A percentile compares a stretch with the other conserved stretches of the same genome.
These are phyloP conservation scores for Eimeria necatrix DNA, from an alignment of 169 alveolate species.

Conservation along the genomic window DNA sequence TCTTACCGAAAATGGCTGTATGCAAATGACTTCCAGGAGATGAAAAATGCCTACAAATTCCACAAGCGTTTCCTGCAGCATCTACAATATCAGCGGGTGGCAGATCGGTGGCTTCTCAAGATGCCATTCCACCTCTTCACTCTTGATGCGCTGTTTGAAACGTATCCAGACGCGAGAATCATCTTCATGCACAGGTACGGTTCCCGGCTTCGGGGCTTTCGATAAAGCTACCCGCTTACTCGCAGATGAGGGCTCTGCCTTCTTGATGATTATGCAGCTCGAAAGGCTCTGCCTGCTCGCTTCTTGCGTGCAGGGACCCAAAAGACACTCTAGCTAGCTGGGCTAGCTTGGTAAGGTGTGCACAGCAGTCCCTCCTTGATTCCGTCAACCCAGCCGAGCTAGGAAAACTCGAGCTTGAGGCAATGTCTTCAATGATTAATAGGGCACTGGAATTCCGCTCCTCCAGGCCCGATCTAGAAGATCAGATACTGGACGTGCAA, in stretches of 20 bases:
- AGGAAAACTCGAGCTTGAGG: constrained; percentile 80
- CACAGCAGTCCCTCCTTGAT: constrained; percentile 80
- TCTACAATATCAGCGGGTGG: constrained; percentile 82
- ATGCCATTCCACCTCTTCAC: constrained; percentile 84
- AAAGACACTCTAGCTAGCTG: constrained; percentile 82
- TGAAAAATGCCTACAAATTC: constrained; percentile 79
- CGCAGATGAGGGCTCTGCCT: too few relatives aligned
- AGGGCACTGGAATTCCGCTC: constrained; percentile 79
- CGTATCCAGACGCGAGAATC: constrained; percentile 83
- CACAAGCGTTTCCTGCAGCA: constrained; percentile 84
- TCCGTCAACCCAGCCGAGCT: constrained; percentile 80
- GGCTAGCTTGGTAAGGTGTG: constrained; percentile 82
- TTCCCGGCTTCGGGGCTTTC: too few relatives aligned
- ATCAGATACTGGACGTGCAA: constrained; percentile 83
- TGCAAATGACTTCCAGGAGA: constrained; percentile 77
- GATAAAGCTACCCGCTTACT: too few relatives aligned
- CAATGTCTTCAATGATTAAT: constrained; percentile 83
- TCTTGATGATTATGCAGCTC: not conserved
- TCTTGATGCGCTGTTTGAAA: constrained; percentile 82
- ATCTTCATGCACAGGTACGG: constrained; percentile 80
- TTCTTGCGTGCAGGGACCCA: constrained; percentile 81
- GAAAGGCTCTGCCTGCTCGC: not conserved
- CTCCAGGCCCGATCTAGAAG: constrained; percentile 60
- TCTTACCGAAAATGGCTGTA: constrained; percentile 81
- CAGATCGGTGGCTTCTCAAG: constrained; percentile 82